Evolutionary conservation across 2,329 filamentous ascomycete species (phyloP).

Genomic region (Trichoderma sp.): DNA sequence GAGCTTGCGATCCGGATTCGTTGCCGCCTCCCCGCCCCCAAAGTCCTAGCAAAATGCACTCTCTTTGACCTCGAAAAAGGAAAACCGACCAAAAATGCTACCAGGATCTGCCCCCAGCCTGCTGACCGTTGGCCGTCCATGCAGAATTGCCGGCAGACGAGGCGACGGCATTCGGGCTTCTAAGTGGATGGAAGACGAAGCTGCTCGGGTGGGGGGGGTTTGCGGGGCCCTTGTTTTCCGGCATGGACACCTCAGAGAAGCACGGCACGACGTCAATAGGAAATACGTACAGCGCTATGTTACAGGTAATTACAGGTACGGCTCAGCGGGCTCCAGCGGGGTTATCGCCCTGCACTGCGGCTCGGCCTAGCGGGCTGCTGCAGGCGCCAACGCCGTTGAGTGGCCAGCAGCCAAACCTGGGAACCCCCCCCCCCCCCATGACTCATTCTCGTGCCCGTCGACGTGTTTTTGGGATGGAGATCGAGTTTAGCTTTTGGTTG

Average conservation of each 20-base stretch:
- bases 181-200: neutral
- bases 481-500: neutral
- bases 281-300: no score
- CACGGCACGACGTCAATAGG: no score
- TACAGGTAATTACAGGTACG: no score
- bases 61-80: neutral
- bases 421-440: neutral
- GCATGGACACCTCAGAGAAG: neutral
- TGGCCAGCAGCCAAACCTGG: constrained; percentile 33
- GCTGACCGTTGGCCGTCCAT: neutral
- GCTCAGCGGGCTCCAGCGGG: neutral
- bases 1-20: neutral
- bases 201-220: neutral
- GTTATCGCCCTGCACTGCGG: no score
- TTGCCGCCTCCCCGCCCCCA: neutral
- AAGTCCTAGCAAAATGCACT: neutral
- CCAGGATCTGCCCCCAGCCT: constrained; percentile 5
- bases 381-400: constrained; percentile 31
- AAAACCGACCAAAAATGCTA: neutral
- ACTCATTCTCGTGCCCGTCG: neutral
- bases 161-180: neutral
- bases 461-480: neutral
- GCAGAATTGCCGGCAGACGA: constrained; percentile 1
- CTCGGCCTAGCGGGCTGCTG: constrained; percentile 29
- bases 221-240: neutral